Base-by-base conservation (phyloP, 31 red algal genomes). In the Odonthalia washingtoniensis region DNA sequence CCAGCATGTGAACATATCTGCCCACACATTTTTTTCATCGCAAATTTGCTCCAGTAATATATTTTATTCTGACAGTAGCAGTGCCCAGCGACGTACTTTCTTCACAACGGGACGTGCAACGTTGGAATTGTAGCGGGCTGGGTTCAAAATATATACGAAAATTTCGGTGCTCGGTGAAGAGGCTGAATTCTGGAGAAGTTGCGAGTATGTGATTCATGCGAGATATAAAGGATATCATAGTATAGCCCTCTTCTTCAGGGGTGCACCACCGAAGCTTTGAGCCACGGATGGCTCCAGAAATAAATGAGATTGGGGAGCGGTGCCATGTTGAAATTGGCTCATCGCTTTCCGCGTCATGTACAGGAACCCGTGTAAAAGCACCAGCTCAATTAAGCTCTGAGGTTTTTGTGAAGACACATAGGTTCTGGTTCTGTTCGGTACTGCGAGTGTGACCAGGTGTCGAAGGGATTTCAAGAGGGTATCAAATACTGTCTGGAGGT, bases 141-240 rank as follows among this genome's bases (percentile, higher is more conserved):
- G 82, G 30, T 66, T 42, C 6, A 75, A 28, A 42, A 87, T 87
- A 21, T 78, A 87, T 36, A 78, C 24, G 3, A 87, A 63, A n/a
- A 70, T 87, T 64, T 73, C 78, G 65, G 74, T 87, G 73, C n/a
- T 87, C 84, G 5, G 84, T 87, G 49, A 87, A 87, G 3, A 87
- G 32, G 2, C 72, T 78, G 57, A 87, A 78, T 87, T 77, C 84
- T 6, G 6, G 12, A 36, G 12, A 77, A 37, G 73, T 61, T 17
- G 39, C 84, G 16, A 87, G 73, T 5, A 87, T 78, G 49, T 87
- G 84, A 6, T 70, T 24, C 0, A 78, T 31, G 18, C 84, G 84
- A 34, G 67, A 78, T 41, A 87, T 40, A 40, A 4, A 27, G 3
- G 73, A 41, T 3, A 87, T 37, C 17, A 87, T 0, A 39, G 73